phyloP scores from a whole-genome alignment of 805 yeast genomes.

The Lipomyces sp. region DNA sequence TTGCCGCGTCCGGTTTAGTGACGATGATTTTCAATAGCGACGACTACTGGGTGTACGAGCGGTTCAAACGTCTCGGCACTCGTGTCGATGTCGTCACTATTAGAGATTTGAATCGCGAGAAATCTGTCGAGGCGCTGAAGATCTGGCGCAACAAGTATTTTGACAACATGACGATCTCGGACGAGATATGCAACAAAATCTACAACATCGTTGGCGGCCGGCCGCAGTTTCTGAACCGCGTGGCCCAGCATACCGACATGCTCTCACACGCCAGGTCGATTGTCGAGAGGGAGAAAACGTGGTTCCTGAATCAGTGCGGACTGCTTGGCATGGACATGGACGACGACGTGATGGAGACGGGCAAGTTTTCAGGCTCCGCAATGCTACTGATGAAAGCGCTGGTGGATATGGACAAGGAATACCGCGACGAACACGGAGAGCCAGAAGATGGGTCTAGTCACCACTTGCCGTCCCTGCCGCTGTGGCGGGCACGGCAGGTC shows the following conservation, averaged over 20 bases:
- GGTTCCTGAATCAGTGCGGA: constrained; percentile 83
- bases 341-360: constrained; percentile 72
- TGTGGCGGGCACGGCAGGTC: constrained; percentile 79
- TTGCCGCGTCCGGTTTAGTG: constrained; percentile 69
- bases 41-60: constrained; percentile 84
- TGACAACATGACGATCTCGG: constrained; percentile 39
- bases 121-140: constrained; percentile 53
- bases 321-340: constrained; percentile 75
- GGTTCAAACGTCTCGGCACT: constrained; percentile 67
- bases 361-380: constrained; percentile 71
- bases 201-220: constrained; percentile 77
- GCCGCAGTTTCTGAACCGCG: constrained; percentile 76
- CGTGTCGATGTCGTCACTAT: constrained; percentile 70
- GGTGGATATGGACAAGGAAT: constrained; percentile 60
- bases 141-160: constrained; percentile 44
- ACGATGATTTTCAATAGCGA: constrained; percentile 74
- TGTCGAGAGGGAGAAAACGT: constrained; percentile 76
- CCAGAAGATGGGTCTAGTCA: constrained; percentile 42
- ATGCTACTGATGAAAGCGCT: constrained; percentile 70
- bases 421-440: constrained; percentile 36
- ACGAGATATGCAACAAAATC: constrained; percentile 48
- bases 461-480: constrained; percentile 65
- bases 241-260: constrained; percentile 56
- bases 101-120: constrained; percentile 51
- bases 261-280: constrained; percentile 36